Percentiles rank a stretch among this genome's conserved stretches.
phyloP scores from a whole-genome alignment of 306 rosid genomes.

The Quercus rubra region DNA sequence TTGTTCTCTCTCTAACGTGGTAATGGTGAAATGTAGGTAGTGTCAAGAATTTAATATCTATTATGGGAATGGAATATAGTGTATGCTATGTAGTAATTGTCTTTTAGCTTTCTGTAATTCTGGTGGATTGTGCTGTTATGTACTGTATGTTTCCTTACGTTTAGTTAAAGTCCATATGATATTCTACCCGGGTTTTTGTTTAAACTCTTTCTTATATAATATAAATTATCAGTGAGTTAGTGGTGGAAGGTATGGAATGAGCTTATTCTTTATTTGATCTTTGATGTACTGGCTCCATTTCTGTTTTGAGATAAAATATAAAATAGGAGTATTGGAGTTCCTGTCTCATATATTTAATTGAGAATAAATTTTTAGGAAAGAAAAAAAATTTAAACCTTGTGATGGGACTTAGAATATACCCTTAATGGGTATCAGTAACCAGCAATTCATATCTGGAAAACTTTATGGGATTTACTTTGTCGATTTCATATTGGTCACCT shows the following conservation, averaged over 20 bases:
- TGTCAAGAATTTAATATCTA: background rate
- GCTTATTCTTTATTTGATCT: background rate
- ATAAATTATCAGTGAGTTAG: background rate
- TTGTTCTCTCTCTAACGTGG: background rate
- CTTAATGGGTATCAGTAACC: background rate
- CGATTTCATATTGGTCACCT: background rate
- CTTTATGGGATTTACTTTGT: background rate
- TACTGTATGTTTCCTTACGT: background rate
- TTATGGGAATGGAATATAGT: background rate
- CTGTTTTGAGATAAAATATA: background rate
- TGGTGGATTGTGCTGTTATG: background rate
- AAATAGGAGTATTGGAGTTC: background rate
- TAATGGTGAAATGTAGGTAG: background rate
- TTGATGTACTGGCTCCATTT: background rate
- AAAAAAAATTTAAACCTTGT: background rate
- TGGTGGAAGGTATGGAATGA: background rate
- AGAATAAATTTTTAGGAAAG: background rate
- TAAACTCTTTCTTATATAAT: background rate
- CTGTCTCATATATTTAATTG: background rate
- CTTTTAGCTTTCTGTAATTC: background rate
- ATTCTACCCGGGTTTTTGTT: background rate
- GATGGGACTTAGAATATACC: background rate
- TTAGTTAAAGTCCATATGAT: background rate
- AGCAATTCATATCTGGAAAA: background rate
- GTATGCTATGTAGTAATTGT: background rate